These are phyloP conservation scores for Lablab purpureus DNA, from an alignment of 306 rosid species.

Conservation along the genomic window DNA sequence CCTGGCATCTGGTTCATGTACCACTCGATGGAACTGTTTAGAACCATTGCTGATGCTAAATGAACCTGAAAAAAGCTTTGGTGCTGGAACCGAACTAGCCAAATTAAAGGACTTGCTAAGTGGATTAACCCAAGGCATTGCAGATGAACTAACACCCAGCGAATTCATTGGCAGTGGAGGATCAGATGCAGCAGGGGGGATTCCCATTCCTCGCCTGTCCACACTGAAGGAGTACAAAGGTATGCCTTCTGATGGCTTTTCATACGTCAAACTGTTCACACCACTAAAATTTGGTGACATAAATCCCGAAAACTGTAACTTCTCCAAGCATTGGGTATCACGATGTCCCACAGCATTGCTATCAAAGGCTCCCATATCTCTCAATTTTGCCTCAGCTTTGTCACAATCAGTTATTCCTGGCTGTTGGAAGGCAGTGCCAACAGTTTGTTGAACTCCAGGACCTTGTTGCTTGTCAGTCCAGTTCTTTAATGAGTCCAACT, in stretches of 20 bases:
- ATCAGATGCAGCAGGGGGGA: conserved; percentile 82
- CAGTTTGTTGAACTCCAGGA: conserved; percentile 59
- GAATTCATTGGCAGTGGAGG: conserved; percentile 77
- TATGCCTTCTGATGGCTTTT: conserved; percentile 89
- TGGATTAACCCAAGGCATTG: conserved; percentile 93
- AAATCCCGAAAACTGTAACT: conserved; percentile 89
- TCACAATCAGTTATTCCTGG: conserved; percentile 69
- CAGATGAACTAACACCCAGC: conserved; percentile 80
- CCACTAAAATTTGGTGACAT: conserved; percentile 87
- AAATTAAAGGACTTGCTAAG: conserved; percentile 83
- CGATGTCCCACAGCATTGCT: conserved; percentile 63
- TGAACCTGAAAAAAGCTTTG: conserved; percentile 92
- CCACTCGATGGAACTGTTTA: conserved; percentile 94
- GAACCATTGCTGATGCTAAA: conserved; percentile 79
- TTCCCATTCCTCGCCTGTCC: conserved; percentile 79
- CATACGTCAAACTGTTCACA: conserved; percentile 73
- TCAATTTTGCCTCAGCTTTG: conserved; percentile 72
- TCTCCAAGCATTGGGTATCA: conserved; percentile 73
- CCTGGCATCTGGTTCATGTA: conserved; percentile 95
- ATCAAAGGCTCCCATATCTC: conserved; percentile 76
- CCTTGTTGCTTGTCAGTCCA: conserved; percentile 76
- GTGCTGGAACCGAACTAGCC: conserved; percentile 92
- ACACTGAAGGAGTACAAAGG: conserved; percentile 92
- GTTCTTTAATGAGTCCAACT: conserved; percentile 63
- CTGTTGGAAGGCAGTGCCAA: conserved; percentile 59